Evolutionary conservation across 73 alveolate genomes (phyloP).

Genomic region (Paramecium caudatum): DNA sequence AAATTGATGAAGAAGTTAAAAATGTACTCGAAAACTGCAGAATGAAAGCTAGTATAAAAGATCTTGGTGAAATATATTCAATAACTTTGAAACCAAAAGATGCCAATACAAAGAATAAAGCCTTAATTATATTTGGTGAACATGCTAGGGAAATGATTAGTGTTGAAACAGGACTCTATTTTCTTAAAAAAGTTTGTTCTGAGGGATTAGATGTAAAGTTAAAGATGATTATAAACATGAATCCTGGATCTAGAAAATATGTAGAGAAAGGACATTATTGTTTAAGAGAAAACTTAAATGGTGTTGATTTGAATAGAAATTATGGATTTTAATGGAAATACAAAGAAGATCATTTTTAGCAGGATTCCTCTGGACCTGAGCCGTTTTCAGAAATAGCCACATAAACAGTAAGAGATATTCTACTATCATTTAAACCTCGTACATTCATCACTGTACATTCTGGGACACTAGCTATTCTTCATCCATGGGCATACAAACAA

Average conservation of each 20-base stretch:
- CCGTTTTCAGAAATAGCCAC: constrained; percentile 84
- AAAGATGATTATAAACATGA: constrained; percentile 75
- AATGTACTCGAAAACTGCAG: not conserved
- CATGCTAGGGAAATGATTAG: constrained; percentile 84
- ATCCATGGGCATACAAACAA: constrained; percentile 77
- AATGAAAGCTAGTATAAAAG: not conserved
- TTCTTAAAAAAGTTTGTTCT: constrained; percentile 66
- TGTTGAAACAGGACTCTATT: constrained; percentile 79
- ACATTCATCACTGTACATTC: constrained; percentile 80
- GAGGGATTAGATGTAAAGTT: constrained; percentile 5
- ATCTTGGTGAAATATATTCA: not conserved
- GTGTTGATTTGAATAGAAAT: constrained; percentile 84
- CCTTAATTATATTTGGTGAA: constrained; percentile 80
- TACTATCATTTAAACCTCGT: constrained; percentile 72
- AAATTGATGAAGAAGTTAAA: constrained; percentile 4
- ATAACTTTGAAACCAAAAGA: constrained; percentile 1
- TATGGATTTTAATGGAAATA: constrained; percentile 81
- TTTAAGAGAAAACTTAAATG: constrained; percentile 77
- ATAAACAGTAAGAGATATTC: constrained; percentile 52
- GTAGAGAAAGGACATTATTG: constrained; percentile 83
- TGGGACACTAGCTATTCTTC: constrained; percentile 71
- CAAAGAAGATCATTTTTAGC: constrained; percentile 1
- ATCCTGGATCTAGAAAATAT: constrained; percentile 78
- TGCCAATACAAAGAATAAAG: not conserved
- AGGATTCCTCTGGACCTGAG: constrained; percentile 74